A percentile compares a stretch with the other conserved stretches of the same genome.
These are phyloP conservation scores for Psilocybe cubensis DNA, from an alignment of 768 basidiomycete species.

Conservation along the genomic window DNA sequence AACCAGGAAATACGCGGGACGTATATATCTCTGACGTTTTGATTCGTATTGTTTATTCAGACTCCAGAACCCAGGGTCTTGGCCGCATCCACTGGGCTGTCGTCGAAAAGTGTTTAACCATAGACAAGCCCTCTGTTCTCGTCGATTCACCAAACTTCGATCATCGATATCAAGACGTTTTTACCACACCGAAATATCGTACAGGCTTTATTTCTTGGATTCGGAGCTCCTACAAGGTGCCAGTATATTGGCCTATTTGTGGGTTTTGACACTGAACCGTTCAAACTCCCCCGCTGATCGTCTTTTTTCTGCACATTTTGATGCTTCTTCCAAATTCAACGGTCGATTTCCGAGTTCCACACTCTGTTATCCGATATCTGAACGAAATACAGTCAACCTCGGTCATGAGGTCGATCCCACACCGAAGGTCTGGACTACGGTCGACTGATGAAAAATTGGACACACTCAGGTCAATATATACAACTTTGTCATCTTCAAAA, in stretches of 20 bases:
- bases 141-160: background rate
- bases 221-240: background rate
- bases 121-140: background rate
- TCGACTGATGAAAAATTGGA: background rate
- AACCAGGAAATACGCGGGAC: constrained; percentile 1
- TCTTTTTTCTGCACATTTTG: background rate
- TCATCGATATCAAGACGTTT: background rate
- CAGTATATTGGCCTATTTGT: background rate
- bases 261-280: background rate
- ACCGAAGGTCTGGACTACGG: background rate
- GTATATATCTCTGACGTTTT: background rate
- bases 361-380: background rate
- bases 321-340: background rate
- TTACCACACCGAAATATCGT: background rate
- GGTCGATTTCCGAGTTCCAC: background rate
- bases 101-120: background rate
- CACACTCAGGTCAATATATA: background rate
- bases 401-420: background rate
- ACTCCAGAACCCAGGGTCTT: constrained; percentile 5
- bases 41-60: background rate
- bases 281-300: background rate
- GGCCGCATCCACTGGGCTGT: background rate
- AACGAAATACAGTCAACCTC: background rate
- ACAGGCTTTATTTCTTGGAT: background rate
- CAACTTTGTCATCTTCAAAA: background rate